Evolutionary conservation across 1,284 basidiomycete genomes (phyloP).

Genomic region (Cutaneotrichosporon sp.): DNA sequence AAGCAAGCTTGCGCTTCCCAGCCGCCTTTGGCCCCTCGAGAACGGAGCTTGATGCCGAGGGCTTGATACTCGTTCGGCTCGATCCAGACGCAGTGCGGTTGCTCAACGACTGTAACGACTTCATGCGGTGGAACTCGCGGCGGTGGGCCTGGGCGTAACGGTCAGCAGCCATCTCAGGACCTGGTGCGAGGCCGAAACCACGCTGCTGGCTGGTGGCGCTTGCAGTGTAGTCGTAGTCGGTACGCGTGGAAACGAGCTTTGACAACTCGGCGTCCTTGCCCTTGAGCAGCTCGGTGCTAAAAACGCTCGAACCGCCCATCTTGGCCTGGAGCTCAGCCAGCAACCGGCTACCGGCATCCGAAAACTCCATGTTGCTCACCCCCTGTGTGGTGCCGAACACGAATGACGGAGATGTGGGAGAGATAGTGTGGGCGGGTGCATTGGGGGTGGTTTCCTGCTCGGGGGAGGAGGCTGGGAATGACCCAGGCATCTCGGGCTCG

Average conservation of each 20-base stretch:
- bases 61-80: constrained; percentile 1
- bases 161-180: constrained; percentile 17
- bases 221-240: constrained; percentile 31
- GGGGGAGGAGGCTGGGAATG: constrained; percentile 7
- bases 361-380: constrained; percentile 33
- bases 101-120: constrained; percentile 9
- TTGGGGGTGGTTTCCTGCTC: too few species aligned
- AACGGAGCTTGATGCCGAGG: background rate
- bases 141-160: constrained; percentile 39
- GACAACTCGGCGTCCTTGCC: constrained; percentile 37
- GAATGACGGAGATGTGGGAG: constrained; percentile 10
- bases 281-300: constrained; percentile 38
- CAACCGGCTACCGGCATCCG: constrained; percentile 30
- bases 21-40: background rate
- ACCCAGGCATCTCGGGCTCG: constrained; percentile 7
- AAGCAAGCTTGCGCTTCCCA: constrained; percentile 10
- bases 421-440: background rate
- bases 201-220: background rate
- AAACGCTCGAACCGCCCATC: constrained; percentile 22
- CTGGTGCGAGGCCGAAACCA: background rate
- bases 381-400: constrained; percentile 27
- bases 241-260: constrained; percentile 29
- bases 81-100: background rate
- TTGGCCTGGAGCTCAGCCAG: constrained; percentile 42
- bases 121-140: constrained; percentile 40